These are phyloP conservation scores for Cryptococcus depauperatus DNA, from an alignment of 1,284 basidiomycete species.

Conservation along the genomic window DNA sequence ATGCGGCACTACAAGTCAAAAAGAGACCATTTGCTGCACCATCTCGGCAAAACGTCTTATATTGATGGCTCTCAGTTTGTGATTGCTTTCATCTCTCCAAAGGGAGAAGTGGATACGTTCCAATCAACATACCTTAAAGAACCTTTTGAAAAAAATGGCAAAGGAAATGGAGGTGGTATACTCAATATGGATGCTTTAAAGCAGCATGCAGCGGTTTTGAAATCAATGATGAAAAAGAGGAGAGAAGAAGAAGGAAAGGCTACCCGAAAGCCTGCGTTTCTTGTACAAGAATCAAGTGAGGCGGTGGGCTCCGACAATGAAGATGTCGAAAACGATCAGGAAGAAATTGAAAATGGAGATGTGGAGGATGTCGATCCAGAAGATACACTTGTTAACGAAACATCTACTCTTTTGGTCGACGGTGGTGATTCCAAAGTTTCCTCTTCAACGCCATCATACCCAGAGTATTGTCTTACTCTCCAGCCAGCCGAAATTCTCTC, in stretches of 20 bases:
- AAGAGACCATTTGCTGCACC: constrained; percentile 49
- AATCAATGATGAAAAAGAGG: constrained; percentile 26
- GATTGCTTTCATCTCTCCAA: constrained; percentile 49
- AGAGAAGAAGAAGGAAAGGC: constrained; percentile 33
- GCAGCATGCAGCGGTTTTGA: constrained; percentile 30
- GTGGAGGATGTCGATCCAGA: constrained; percentile 27
- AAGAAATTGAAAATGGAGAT: constrained; percentile 17
- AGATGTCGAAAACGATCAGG: constrained; percentile 12
- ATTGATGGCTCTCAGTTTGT: constrained; percentile 52
- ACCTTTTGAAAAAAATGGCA: constrained; percentile 22
- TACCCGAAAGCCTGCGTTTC: constrained; percentile 18
- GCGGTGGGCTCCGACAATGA: constrained; percentile 18
- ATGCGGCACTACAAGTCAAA: constrained; percentile 52
- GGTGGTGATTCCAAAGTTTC: constrained; percentile 6
- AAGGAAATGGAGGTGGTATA: constrained; percentile 28
- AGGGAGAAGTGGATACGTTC: constrained; percentile 51
- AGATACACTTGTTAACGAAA: constrained; percentile 31
- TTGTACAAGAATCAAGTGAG: constrained; percentile 21
- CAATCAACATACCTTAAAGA: constrained; percentile 45
- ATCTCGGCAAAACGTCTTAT: constrained; percentile 47
- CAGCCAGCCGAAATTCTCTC: constrained; percentile 25
- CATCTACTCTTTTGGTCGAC: constrained; percentile 3
- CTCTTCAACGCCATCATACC: constrained; percentile 1
- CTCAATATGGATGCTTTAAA: constrained; percentile 36
- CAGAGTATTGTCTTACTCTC: constrained; percentile 27